phyloP scores from a whole-genome alignment of 2,329 filamentous ascomycete genomes.

The Claviceps fusiformis region DNA sequence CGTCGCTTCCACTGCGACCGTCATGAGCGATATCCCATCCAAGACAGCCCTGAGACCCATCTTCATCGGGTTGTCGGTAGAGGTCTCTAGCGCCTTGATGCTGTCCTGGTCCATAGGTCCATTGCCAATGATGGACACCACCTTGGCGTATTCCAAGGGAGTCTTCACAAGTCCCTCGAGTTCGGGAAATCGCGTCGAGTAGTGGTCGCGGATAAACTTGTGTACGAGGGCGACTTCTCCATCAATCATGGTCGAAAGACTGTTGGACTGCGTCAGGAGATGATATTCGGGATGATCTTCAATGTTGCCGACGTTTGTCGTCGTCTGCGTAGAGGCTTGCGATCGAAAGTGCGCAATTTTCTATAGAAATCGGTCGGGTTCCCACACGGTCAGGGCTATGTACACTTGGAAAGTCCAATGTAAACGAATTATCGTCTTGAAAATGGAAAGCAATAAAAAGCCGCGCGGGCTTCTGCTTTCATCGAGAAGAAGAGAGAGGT shows the following conservation, averaged over 20 bases:
- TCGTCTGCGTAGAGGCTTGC: slow-evolving; percentile 49
- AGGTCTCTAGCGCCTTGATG: slow-evolving; percentile 67
- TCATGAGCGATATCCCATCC: slow-evolving; percentile 85
- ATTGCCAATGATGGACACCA: slow-evolving; percentile 85
- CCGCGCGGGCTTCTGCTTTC: slow-evolving; percentile 10
- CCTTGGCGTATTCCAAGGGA: slow-evolving; percentile 88
- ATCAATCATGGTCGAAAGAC: slow-evolving; percentile 81
- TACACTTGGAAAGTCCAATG: slow-evolving; percentile 32
- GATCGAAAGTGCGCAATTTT: slow-evolving; percentile 69
- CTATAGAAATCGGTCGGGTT: slow-evolving; percentile 36
- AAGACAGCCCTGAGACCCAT: slow-evolving; percentile 66
- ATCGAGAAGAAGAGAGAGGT: slow-evolving; percentile 9
- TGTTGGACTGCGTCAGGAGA: slow-evolving; percentile 77
- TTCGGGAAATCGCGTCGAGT: slow-evolving; percentile 86
- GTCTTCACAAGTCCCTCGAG: slow-evolving; percentile 82
- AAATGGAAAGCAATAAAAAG: neutral
- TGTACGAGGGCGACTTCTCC: slow-evolving; percentile 86
- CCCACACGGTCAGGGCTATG: slow-evolving; percentile 54
- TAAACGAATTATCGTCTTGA: slow-evolving; percentile 38
- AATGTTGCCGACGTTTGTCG: slow-evolving; percentile 61
- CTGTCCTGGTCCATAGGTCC: slow-evolving; percentile 69
- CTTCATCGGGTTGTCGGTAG: slow-evolving; percentile 64
- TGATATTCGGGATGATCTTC: slow-evolving; percentile 89
- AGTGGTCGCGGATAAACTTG: slow-evolving; percentile 93
- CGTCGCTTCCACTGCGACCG: slow-evolving; percentile 87